phyloP scores from a whole-genome alignment of 768 basidiomycete species.

The Boletus coccyginus region DNA sequence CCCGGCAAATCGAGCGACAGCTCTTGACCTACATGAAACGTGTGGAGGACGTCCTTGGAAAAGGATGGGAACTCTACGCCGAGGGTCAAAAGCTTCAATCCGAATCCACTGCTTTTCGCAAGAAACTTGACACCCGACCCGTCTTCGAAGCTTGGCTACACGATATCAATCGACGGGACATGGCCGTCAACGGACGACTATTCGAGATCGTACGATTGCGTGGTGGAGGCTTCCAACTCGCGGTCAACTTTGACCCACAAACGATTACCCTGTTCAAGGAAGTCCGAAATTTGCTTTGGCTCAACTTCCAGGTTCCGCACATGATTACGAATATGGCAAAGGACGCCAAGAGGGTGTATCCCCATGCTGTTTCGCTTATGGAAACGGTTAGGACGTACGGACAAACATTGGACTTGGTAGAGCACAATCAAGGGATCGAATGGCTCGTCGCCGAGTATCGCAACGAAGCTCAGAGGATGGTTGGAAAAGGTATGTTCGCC shows the following conservation, averaged over 20 bases:
- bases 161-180: constrained; percentile 91
- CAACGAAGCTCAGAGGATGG: constrained; percentile 92
- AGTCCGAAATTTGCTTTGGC: constrained; percentile 92
- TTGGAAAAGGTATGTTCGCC: constrained; percentile 65
- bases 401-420: constrained; percentile 90
- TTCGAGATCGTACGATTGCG: constrained; percentile 85
- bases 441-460: constrained; percentile 94
- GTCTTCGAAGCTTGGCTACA: constrained; percentile 96
- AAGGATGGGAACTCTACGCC: constrained; percentile 99
- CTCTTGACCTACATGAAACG: constrained; percentile 97
- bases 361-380: constrained; percentile 97
- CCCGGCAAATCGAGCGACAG: constrained; percentile 97
- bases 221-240: constrained; percentile 79
- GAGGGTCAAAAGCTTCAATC: constrained; percentile 97
- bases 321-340: constrained; percentile 95
- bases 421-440: constrained; percentile 87
- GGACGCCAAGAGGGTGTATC: constrained; percentile 97
- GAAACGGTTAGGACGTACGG: constrained; percentile 98
- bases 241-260: constrained; percentile 97
- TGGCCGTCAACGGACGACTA: constrained; percentile 86
- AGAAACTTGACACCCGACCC: constrained; percentile 91
- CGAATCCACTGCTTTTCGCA: constrained; percentile 87
- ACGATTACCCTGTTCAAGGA: constrained; percentile 99
- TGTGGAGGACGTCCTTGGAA: constrained; percentile 96
- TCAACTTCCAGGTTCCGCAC: constrained; percentile 94